Percentiles rank a stretch among this genome's conserved stretches.
phyloP scores from a whole-genome alignment of 1,284 basidiomycete species.

The Puccinia hordei region DNA sequence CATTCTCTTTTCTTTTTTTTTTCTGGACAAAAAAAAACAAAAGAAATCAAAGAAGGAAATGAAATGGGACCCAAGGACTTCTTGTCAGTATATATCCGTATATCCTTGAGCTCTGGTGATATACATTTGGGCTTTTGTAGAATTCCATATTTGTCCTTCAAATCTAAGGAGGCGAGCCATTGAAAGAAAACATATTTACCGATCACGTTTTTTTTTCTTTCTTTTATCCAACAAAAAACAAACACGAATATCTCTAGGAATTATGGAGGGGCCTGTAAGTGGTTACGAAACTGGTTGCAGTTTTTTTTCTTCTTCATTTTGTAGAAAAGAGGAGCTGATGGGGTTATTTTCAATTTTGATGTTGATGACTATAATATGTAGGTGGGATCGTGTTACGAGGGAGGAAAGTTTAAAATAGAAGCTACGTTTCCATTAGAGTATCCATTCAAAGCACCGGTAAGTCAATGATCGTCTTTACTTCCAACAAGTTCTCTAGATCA shows the following conservation, averaged over 20 bases:
- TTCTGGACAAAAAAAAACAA: background rate
- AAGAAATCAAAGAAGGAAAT: background rate
- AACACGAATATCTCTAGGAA: conserved; percentile 14
- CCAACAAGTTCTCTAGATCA: background rate
- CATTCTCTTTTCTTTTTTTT: background rate
- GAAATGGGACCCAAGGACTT: no score
- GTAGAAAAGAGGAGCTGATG: background rate
- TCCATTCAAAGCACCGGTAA: conserved; percentile 59
- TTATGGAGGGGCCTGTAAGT: conserved; percentile 45
- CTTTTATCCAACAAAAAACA: background rate
- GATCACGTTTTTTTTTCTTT: background rate
- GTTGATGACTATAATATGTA: background rate
- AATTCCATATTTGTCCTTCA: no score
- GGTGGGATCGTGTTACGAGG: conserved; percentile 32
- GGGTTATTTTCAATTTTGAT: background rate
- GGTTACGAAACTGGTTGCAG: background rate
- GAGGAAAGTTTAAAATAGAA: conserved; percentile 53
- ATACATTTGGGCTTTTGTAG: no score
- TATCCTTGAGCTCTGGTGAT: no score
- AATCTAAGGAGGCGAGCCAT: background rate
- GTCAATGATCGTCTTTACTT: conserved; percentile 50
- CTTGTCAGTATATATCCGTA: no score
- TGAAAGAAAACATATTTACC: background rate
- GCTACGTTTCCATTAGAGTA: conserved; percentile 59
- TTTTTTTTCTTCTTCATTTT: background rate